These are phyloP conservation scores for Neurospora sp. DNA, from an alignment of 495 filamentous ascomycete species.

Conservation along the genomic window DNA sequence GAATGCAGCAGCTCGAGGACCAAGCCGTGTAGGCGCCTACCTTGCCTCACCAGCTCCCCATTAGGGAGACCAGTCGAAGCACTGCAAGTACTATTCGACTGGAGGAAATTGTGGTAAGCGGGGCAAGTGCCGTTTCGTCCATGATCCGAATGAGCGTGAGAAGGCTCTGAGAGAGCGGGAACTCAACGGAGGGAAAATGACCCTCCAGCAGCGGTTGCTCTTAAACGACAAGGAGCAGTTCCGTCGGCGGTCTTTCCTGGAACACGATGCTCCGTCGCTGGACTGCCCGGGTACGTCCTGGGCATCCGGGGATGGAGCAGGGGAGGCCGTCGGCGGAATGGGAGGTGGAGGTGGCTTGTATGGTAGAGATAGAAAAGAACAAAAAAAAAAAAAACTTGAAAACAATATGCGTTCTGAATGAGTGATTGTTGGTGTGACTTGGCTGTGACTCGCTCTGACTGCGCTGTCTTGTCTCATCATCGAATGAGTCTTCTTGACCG, in stretches of 20 bases:
- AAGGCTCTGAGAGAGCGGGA: slow-evolving; percentile 9
- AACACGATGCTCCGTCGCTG: background rate
- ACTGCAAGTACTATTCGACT: slow-evolving; percentile 51
- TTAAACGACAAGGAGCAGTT: no score
- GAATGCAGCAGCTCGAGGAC: no score
- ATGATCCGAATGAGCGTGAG: slow-evolving; percentile 42
- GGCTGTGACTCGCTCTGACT: background rate
- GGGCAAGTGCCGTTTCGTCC: slow-evolving; percentile 55
- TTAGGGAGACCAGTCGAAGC: slow-evolving; percentile 40
- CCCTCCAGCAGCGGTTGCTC: no score
- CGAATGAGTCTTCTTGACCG: background rate
- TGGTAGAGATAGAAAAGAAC: background rate
- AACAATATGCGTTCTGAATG: background rate
- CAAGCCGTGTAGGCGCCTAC: no score
- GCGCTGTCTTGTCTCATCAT: background rate
- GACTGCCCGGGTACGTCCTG: background rate
- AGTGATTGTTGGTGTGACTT: background rate
- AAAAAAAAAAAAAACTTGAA: background rate
- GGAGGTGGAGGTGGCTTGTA: background rate
- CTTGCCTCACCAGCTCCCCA: no score
- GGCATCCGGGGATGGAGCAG: background rate
- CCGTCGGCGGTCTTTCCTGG: background rate
- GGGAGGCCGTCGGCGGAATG: background rate
- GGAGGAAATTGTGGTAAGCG: slow-evolving; percentile 52
- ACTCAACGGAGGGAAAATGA: background rate